Base-by-base conservation (phyloP, 805 yeast species). In the Starmerella bombi region DNA sequence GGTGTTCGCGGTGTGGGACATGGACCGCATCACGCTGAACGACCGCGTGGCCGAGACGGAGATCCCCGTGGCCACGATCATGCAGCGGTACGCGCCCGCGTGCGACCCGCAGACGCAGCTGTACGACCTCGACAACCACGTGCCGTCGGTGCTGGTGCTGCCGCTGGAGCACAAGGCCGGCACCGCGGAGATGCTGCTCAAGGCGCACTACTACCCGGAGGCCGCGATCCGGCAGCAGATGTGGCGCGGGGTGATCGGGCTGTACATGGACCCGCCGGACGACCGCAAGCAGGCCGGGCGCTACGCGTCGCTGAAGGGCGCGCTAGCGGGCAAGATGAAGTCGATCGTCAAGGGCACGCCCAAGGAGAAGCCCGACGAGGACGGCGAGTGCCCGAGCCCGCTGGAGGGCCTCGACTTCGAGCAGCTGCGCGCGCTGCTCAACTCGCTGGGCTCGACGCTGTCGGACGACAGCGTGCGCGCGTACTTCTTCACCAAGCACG, bases 1-100 rank as follows among this genome's bases (percentile, higher is more conserved):
- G 36, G 71, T 72, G 39, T 76, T 88, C 54, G 70, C 77, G 21
- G 76, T 91, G 3, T 63, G 84, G 56, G 98, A 88, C 57, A 81
- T 79, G 49, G 98, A 88, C 57, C 70, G 74, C 25, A 69, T 86
- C 44, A 76, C 95, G 1, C 76, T 70, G 48, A 84, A 91, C 58
- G 95, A 88, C 53, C 70, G 75, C 33, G 83, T 91, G 10, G 94
- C 93, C 6, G 64, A 65, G 18, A 74, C 74, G 5, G 61, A 72
- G 3, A 56, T 84, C 16, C 70, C 80, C 0, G 62, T 84, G 35
- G 48, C 59, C 6, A 75, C 74, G 14, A 54, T 80, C 15, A 39
- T 67, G 45, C 45, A 47, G 10, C 25, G 34, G 0, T 35, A 44
- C 30, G 57, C 58, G 2, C 64, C 65, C 1, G 30, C 39, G 0